Percentiles rank a stretch among this genome's conserved stretches.
phyloP scores from a whole-genome alignment of 345 rosid species.

The Eucalyptus tenuipes region DNA sequence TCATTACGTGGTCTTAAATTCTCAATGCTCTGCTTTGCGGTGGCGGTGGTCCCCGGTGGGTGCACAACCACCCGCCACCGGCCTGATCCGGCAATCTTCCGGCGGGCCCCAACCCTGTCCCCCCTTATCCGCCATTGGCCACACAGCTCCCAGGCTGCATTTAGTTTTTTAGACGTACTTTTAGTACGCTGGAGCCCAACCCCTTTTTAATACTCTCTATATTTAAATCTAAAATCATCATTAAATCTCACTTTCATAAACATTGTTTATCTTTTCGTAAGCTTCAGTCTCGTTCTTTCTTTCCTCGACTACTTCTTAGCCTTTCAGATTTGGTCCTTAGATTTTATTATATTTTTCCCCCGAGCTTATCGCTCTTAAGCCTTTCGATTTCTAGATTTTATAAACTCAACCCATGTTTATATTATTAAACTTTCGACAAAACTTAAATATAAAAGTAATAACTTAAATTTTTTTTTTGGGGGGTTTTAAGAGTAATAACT shows the following conservation, averaged over 20 bases:
- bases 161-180: not conserved
- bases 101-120: not conserved
- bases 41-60: not conserved
- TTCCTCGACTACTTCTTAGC: not conserved
- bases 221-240: not conserved
- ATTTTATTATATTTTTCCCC: not conserved
- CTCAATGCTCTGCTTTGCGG: not conserved
- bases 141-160: not conserved
- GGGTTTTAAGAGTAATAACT: not conserved
- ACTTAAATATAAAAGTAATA: not conserved
- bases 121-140: not conserved
- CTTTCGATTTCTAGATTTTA: not conserved
- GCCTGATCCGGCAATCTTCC: not conserved
- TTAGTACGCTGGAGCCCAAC: not conserved
- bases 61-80: not conserved
- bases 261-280: not conserved
- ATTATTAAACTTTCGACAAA: not conserved
- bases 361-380: not conserved
- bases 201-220: not conserved
- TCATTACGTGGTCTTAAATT: not conserved
- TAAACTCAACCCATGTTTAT: not conserved
- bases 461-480: not conserved
- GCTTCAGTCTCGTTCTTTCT: not conserved
- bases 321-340: not conserved
- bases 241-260: not conserved